These are phyloP conservation scores for Anisodus tanguticus DNA, from an alignment of 257 asterid genomes.

Conservation along the genomic window DNA sequence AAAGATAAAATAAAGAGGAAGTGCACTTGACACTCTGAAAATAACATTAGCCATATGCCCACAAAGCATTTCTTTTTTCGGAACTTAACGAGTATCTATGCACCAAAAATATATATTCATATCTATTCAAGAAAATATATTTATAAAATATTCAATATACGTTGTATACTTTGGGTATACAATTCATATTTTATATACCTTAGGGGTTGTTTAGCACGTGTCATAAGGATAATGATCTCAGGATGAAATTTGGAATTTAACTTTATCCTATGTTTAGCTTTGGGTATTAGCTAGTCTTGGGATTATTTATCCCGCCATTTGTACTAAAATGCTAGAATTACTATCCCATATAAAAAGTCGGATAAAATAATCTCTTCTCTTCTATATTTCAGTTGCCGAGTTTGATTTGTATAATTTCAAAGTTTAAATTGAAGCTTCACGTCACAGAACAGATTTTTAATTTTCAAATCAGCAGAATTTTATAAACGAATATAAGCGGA, in stretches of 20 bases:
- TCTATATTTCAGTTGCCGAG: background rate
- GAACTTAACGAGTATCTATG: background rate
- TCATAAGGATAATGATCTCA: too few relatives aligned
- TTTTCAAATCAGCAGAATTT: too few relatives aligned
- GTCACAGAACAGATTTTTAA: background rate
- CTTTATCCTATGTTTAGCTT: too few relatives aligned
- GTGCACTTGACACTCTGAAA: background rate
- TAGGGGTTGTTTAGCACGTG: too few relatives aligned
- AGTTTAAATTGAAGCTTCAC: background rate
- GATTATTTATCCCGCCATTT: too few relatives aligned
- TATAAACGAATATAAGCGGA: too few relatives aligned
- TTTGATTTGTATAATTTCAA: background rate
- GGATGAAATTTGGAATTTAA: too few relatives aligned
- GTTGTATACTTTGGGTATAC: background rate
- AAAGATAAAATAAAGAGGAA: constrained; percentile 25
- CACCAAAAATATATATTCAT: background rate
- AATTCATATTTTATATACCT: too few relatives aligned
- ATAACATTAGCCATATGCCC: constrained; percentile 16
- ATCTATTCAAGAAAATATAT: background rate
- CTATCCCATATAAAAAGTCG: too few relatives aligned
- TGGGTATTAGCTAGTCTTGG: too few relatives aligned
- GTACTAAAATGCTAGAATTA: too few relatives aligned
- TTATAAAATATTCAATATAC: background rate
- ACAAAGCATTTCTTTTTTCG: background rate
- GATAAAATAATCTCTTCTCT: background rate